Conservation (phyloP, 2,329 filamentous ascomycete species). For the Colletotrichum godetiae region DNA sequence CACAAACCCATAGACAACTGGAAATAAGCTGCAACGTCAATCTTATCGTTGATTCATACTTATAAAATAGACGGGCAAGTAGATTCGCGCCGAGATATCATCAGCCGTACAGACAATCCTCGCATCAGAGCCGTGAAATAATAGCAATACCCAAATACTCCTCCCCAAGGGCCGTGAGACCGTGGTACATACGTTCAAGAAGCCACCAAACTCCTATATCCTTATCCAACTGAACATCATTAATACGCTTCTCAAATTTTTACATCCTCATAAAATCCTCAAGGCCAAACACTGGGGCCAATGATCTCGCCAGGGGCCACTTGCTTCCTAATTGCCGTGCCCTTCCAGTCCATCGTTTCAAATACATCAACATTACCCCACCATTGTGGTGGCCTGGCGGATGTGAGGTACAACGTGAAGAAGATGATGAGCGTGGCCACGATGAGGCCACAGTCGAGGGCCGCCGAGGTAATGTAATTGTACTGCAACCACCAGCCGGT, state of each 20-base stretch:
- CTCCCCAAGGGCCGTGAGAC: constrained; percentile 8
- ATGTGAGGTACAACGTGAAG: constrained; percentile 73
- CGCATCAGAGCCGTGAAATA: constrained; percentile 6
- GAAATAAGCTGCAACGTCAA: not conserved
- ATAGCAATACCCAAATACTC: constrained; percentile 22
- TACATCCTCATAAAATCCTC: constrained; percentile 14
- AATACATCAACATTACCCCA: constrained; percentile 66
- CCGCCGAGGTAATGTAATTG: constrained; percentile 81
- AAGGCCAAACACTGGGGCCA: constrained; percentile 62
- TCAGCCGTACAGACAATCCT: constrained; percentile 23
- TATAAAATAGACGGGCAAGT: constrained; percentile 13
- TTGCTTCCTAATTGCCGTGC: constrained; percentile 54
- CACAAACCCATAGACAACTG: not conserved
- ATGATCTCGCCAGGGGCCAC: constrained; percentile 59
- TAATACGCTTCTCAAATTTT: not conserved
- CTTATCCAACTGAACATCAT: constrained; percentile 21
- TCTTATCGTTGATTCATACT: constrained; percentile 15
- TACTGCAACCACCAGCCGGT: constrained; percentile 82
- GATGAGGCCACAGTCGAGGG: constrained; percentile 75
- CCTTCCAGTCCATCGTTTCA: constrained; percentile 58
- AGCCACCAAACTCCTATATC: constrained; percentile 29
- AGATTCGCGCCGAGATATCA: constrained; percentile 30
- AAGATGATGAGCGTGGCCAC: constrained; percentile 77
- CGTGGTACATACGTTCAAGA: constrained; percentile 10
- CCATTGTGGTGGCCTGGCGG: constrained; percentile 67